A percentile compares a stretch with the other conserved stretches of the same genome.
Conservation (phyloP, 495 filamentous ascomycete species). For the Aspergillus leporis region DNA sequence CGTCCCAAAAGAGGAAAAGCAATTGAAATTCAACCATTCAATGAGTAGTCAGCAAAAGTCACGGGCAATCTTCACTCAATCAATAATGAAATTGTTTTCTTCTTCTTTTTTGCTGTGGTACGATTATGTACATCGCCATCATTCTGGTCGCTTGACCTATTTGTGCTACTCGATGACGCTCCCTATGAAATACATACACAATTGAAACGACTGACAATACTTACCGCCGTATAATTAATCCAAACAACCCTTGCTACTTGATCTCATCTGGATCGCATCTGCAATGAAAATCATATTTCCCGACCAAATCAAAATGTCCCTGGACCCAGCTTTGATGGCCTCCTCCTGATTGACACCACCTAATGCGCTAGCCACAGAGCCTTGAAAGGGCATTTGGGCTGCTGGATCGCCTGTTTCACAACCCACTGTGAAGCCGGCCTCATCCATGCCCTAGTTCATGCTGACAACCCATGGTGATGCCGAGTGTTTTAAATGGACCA, state of each 20-base stretch:
- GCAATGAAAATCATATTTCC: neutral
- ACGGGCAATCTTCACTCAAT: neutral
- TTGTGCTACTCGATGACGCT: too few species aligned
- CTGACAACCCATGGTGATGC: neutral
- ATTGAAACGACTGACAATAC: neutral
- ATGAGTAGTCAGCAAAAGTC: neutral
- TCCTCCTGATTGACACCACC: neutral
- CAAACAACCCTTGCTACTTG: neutral
- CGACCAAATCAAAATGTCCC: neutral
- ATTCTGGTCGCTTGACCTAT: too few species aligned
- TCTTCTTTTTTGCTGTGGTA: neutral
- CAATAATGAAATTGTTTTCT: neutral
- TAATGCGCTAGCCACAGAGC: constrained; percentile 1
- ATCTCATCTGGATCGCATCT: neutral
- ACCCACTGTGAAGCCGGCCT: too few species aligned
- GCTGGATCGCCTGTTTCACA: neutral
- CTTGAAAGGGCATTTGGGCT: neutral
- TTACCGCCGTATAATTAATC: neutral
- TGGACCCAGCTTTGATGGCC: neutral
- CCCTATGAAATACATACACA: too few species aligned
- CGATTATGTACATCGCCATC: neutral
- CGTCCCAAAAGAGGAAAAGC: neutral
- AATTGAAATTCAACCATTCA: too few species aligned
- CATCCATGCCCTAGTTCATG: neutral
- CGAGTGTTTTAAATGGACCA: neutral